Conservation (phyloP, 2,329 filamentous ascomycete genomes). For the Penicillium sp. region DNA sequence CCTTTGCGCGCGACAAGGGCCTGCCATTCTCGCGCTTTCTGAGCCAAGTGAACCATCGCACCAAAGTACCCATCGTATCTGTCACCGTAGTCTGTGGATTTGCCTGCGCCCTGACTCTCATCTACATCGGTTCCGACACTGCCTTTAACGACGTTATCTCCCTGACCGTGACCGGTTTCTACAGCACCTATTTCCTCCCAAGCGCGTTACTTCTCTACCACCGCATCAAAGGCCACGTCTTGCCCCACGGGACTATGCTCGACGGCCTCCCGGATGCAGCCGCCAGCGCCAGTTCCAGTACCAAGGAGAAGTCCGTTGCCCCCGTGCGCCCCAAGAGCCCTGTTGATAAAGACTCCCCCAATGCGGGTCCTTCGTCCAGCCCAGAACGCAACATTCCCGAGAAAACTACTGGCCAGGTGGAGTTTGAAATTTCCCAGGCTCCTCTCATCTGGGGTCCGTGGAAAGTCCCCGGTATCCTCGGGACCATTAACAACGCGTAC, state of each 20-base stretch:
- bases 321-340: slow-evolving; percentile 17
- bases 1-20: slow-evolving; percentile 33
- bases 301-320: slow-evolving; percentile 12
- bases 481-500: slow-evolving; percentile 55
- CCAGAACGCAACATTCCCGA: slow-evolving; percentile 23
- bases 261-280: slow-evolving; percentile 20
- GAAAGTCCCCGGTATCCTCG: slow-evolving; percentile 51
- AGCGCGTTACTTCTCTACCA: slow-evolving; percentile 35
- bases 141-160: slow-evolving; percentile 25
- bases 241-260: slow-evolving; percentile 36
- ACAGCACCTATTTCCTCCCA: slow-evolving; percentile 36
- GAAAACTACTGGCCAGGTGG: slow-evolving; percentile 9
- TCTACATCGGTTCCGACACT: slow-evolving; percentile 23
- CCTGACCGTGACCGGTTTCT: slow-evolving; percentile 36
- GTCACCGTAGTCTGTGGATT: slow-evolving; percentile 21
- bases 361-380: slow-evolving; percentile 12
- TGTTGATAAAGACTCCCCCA: slow-evolving; percentile 5
- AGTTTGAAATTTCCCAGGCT: slow-evolving; percentile 19
- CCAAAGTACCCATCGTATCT: slow-evolving; percentile 18
- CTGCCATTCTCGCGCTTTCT: slow-evolving; percentile 28
- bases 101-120: slow-evolving; percentile 22
- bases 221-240: slow-evolving; percentile 36
- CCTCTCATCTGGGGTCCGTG: slow-evolving; percentile 57
- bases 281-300: slow-evolving; percentile 4
- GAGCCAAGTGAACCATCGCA: slow-evolving; percentile 16